A percentile compares a stretch with the other conserved stretches of the same genome.
Evolutionary conservation across 306 rosid genomes (phyloP).

Genomic region (Carpinus viminea): DNA sequence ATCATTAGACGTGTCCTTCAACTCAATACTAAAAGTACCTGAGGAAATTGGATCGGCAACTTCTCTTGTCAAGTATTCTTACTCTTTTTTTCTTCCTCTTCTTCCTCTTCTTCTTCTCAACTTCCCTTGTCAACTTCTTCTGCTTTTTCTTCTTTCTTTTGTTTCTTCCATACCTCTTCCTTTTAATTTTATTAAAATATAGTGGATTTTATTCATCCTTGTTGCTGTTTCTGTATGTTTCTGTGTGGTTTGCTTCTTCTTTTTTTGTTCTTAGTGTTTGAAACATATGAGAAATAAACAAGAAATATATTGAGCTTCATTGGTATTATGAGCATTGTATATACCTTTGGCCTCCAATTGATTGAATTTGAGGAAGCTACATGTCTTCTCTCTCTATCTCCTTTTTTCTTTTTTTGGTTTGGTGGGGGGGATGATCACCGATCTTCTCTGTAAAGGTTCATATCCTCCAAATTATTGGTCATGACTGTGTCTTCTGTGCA

Average conservation of each 20-base stretch:
- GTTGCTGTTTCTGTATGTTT: neutral
- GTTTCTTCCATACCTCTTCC: too few species aligned
- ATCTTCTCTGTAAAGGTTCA: too few species aligned
- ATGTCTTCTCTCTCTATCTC: neutral
- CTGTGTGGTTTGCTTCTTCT: neutral
- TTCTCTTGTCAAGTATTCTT: constrained; percentile 78
- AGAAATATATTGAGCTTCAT: neutral
- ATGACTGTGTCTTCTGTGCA: neutral
- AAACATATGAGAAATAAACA: neutral
- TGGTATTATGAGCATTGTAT: neutral
- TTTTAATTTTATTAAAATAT: neutral
- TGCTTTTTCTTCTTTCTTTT: too few species aligned
- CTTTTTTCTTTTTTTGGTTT: neutral
- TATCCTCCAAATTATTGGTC: too few species aligned
- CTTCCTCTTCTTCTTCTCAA: constrained; percentile 11
- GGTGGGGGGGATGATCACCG: neutral
- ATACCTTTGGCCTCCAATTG: neutral
- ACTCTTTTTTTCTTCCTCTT: neutral
- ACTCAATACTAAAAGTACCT: constrained; percentile 51
- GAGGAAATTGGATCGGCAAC: constrained; percentile 81
- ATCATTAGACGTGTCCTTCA: constrained; percentile 75
- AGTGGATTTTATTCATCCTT: neutral
- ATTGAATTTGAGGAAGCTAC: neutral
- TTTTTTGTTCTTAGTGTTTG: neutral
- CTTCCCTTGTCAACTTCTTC: neutral